phyloP scores from a whole-genome alignment of 2,329 filamentous ascomycete species.

The Neonectria punicea region DNA sequence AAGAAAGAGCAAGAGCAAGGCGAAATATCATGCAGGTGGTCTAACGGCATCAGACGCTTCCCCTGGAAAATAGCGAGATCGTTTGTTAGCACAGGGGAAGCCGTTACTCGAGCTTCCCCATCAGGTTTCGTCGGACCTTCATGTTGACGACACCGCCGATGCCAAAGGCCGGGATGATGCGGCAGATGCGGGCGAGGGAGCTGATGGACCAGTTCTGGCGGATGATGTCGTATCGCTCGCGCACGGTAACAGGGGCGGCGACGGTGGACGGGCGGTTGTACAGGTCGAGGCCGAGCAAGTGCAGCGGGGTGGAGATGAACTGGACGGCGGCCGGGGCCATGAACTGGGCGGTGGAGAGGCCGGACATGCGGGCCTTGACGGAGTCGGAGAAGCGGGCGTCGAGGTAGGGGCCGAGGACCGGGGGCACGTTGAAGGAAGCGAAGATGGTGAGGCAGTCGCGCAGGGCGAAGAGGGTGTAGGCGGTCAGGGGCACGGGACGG shows the following conservation, averaged over 20 bases:
- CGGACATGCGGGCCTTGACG: conserved; percentile 55
- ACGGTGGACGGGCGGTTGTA: conserved; percentile 74
- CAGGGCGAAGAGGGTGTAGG: conserved; percentile 81
- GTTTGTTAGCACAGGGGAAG: too few species aligned
- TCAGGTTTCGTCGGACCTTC: conserved; percentile 73
- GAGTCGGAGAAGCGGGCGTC: conserved; percentile 64
- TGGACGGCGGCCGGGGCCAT: conserved; percentile 82
- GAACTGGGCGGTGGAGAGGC: conserved; percentile 80
- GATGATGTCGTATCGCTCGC: conserved; percentile 74
- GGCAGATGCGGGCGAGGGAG: conserved; percentile 78
- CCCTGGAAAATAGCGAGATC: background rate
- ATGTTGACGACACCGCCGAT: conserved; percentile 88
- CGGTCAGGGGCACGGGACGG: conserved; percentile 72
- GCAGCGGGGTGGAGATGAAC: conserved; percentile 82
- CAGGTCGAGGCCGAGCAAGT: conserved; percentile 85
- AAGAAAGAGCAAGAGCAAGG: background rate
- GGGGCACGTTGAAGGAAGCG: conserved; percentile 89
- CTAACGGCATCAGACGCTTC: background rate
- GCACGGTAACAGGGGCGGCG: conserved; percentile 52
- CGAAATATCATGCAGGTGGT: background rate
- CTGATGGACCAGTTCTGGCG: conserved; percentile 80
- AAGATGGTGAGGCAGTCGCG: conserved; percentile 92
- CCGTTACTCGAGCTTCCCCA: conserved; percentile 66
- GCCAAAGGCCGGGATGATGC: conserved; percentile 90
- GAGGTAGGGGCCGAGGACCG: conserved; percentile 77